phyloP scores from a whole-genome alignment of 208 protist genomes.

The Leptomonas seymouri region DNA sequence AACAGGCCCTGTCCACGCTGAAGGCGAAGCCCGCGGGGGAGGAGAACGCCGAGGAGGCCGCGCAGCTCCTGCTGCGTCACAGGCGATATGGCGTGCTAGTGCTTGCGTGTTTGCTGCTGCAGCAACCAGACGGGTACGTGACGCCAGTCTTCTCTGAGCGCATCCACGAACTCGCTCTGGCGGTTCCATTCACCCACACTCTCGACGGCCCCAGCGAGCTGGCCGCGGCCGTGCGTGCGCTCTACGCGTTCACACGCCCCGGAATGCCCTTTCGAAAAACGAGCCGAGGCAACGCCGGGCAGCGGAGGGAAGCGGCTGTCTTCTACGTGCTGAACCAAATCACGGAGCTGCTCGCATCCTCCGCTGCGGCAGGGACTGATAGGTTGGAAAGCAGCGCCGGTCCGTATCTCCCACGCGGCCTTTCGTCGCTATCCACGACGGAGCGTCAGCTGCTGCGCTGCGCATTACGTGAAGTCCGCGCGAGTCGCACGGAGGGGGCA shows the following conservation, averaged over 20 bases:
- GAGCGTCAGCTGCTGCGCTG: constrained; percentile 43
- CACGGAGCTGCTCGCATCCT: constrained; percentile 4
- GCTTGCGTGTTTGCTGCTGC: constrained; percentile 31
- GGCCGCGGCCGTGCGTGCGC: constrained; percentile 31
- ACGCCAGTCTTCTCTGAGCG: background rate
- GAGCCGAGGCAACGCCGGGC: background rate
- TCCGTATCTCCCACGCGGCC: background rate
- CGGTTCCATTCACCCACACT: constrained; percentile 12
- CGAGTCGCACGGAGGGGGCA: background rate
- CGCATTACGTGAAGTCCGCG: constrained; percentile 21
- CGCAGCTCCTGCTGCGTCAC: constrained; percentile 2
- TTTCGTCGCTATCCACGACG: constrained; percentile 21
- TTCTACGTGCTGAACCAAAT: constrained; percentile 22
- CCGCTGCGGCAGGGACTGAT: background rate
- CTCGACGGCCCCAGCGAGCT: constrained; percentile 16
- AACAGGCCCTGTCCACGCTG: constrained; percentile 6
- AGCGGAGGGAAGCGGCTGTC: background rate
- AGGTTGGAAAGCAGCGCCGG: background rate
- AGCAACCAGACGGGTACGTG: constrained; percentile 19
- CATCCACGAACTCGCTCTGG: constrained; percentile 14
- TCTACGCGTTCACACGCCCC: constrained; percentile 32
- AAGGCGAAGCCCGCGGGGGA: background rate
- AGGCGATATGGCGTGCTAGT: constrained; percentile 26
- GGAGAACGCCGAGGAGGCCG: no score
- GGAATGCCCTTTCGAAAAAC: background rate